Base-by-base conservation (phyloP, 169 alveolate genomes). In the Cryptosporidium canis region DNA sequence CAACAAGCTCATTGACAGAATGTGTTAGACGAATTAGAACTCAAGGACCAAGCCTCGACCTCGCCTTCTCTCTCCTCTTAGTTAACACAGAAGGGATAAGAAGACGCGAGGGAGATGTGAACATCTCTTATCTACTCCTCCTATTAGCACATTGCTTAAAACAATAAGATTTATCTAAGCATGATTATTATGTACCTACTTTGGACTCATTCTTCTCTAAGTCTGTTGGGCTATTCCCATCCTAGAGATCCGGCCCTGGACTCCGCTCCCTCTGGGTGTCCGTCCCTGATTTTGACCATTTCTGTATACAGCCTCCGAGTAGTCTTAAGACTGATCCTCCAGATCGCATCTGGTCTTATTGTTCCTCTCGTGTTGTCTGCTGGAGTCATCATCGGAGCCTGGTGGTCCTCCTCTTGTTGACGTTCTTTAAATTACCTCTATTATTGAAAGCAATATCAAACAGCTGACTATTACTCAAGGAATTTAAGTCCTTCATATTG, bases 1-100 rank as follows among this genome's bases (percentile, higher is more conserved):
- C 90, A 94, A 94, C 39, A 77, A 77, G 31, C 55, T 77, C 51
- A 77, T 77, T 61, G 87, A 77, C 33, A 77, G 87, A 61, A 77
- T 77, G 87, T 77, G 87, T 41, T 77, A 39, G 39, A 21, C 27
- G 43, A 63, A 31, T 41, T 43, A 66, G 82, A 41, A 24, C 31
- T 66, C n/a, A 51, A 51, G 9, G 63, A 51, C 35, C 63, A 18
- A 51, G 3, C 63, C n/a, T 51, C 18, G 14, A 21, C 27, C 63
- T 51, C 4, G 9, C 24, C 24, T 45, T 51, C 63, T 51, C 33
- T 51, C 63, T 51, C 24, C 24, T 51, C 63, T 51, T 51, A 18
- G 24, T 51, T 51, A 21, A 21, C 18, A 51, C 37, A 41, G 61
- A 3, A 41, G 41, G 45, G 68, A 61, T 16, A 35, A 61, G 68